Conservation (phyloP, 306 rosid species). For the Arachis hypogaea region DNA sequence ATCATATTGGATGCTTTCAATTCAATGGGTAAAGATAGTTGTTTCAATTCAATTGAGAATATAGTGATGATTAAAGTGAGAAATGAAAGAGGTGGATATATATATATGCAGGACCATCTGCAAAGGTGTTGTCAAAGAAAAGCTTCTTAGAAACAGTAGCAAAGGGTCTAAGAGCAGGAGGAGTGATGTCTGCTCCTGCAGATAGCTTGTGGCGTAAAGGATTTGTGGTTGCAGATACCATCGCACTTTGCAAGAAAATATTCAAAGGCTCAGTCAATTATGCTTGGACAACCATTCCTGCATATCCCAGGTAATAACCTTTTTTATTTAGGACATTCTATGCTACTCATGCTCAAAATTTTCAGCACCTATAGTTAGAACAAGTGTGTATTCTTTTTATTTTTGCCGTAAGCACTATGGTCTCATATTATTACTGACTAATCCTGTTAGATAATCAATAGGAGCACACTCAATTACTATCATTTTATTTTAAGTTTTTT, state of each 20-base stretch:
- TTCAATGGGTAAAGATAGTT: slow-evolving; percentile 38
- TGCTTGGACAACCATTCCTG: slow-evolving; percentile 45
- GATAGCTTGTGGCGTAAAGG: slow-evolving; percentile 39
- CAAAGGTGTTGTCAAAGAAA: slow-evolving; percentile 23
- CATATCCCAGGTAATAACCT: slow-evolving; percentile 36
- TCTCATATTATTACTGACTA: too few relatives aligned
- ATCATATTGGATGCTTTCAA: slow-evolving; percentile 52
- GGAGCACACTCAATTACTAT: too few relatives aligned
- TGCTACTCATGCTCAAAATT: too few relatives aligned
- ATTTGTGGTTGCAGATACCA: slow-evolving; percentile 43
- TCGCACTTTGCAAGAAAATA: slow-evolving; percentile 41
- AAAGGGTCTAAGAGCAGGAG: slow-evolving; percentile 43
- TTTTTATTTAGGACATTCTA: background rate
- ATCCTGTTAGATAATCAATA: too few relatives aligned
- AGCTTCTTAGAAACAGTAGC: slow-evolving; percentile 36
- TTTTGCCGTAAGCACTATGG: too few relatives aligned
- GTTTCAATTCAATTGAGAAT: background rate
- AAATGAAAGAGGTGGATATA: background rate
- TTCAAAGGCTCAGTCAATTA: slow-evolving; percentile 43
- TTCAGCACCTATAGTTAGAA: too few relatives aligned
- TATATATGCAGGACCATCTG: slow-evolving; percentile 36
- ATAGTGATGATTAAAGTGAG: background rate
- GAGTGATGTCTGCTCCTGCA: slow-evolving; percentile 44
- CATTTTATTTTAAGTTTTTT: too few relatives aligned
- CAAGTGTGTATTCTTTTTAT: too few relatives aligned